Conservation (phyloP, 108 stramenopile species). For the Cyclotella sp. region DNA sequence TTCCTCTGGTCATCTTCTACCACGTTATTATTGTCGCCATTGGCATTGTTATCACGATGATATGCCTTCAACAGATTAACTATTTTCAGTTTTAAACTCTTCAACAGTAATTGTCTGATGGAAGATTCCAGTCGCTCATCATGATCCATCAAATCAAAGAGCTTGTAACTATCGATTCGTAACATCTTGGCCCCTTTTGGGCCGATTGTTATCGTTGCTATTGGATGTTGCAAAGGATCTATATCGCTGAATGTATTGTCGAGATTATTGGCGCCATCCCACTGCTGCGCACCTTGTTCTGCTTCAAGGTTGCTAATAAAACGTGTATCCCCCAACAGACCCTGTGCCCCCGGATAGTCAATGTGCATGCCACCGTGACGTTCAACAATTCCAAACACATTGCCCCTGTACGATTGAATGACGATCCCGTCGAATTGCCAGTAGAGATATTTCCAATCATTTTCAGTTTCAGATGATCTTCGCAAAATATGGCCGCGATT, state of each 20-base stretch:
- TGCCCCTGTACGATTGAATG: slow-evolving; percentile 17
- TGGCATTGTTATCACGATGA: not conserved
- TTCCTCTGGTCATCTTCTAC: not conserved
- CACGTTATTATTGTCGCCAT: not conserved
- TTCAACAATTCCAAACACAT: slow-evolving; percentile 13
- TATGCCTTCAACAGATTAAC: slow-evolving; percentile 16
- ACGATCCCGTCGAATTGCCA: slow-evolving; percentile 32
- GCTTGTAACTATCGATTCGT: slow-evolving; percentile 24
- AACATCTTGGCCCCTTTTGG: slow-evolving; percentile 20
- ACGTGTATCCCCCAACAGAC: slow-evolving; percentile 21
- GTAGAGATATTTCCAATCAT: slow-evolving; percentile 22
- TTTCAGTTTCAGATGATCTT: not conserved
- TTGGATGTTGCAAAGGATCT: slow-evolving; percentile 7
- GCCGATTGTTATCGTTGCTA: slow-evolving; percentile 25
- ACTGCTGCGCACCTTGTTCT: slow-evolving; percentile 4
- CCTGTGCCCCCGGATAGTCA: slow-evolving; percentile 22
- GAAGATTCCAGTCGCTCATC: slow-evolving; percentile 26
- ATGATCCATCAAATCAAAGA: slow-evolving; percentile 34
- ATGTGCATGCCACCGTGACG: slow-evolving; percentile 16
- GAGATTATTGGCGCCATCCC: not conserved
- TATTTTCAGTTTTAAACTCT: slow-evolving; percentile 31
- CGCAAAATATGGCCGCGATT: not conserved
- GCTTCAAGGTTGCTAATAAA: slow-evolving; percentile 26
- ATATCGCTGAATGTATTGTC: not conserved
- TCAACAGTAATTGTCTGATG: slow-evolving; percentile 19